Base-by-base conservation (phyloP, 352 stramenopile genomes). In the Pythium myriotylum region DNA sequence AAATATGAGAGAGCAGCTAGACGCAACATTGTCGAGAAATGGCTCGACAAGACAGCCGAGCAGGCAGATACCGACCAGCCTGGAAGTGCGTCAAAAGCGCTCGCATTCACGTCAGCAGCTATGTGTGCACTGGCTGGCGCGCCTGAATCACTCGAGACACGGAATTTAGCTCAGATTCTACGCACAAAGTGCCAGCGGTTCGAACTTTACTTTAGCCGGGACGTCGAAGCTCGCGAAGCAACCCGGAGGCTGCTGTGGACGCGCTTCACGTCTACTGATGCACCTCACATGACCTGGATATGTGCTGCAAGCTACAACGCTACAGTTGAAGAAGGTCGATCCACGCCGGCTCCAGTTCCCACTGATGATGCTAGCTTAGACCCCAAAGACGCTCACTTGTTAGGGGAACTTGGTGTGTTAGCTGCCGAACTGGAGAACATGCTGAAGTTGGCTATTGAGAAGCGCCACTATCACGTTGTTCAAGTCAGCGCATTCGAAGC, bases 21-120 rank as follows among this genome's bases (percentile, higher is more conserved):
- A 40, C 72, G 68, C 9, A 81, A 55, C 16, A 54, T 92, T 4
- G 74, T 92, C 17, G 80, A 91, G n/a, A 87, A 81, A 50, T 94
- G 83, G 85, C 67, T 94, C 1, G 68, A 71, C 10, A 46, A 79
- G 23, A 91, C 85, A 2, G 77, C 64, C 14, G 42, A 58, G 4
- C 50, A 50, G 6, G 19, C 60, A 17, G 29, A 68, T 8, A 67
- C 59, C 4, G 57, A 56, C 1, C 7, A 56, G 23, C 41, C 39
- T 2, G 61, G 61, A 2, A 67, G 42, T 20, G 13, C 58, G 0
- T 17, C 57, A 2, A 16, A 32, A 16, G 56, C 64, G 13, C 58
- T 63, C 20, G 43, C 39, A 22, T 37, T 71, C 0, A 52, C 42
- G 20, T 52, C 33, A 17, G 26, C 33, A 0, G 54, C 16, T 0